Evolutionary conservation across 2,329 filamentous ascomycete species (phyloP), one percentile per base, ranked within the genome.

Genomic region (Monosporascus sp.): DNA sequence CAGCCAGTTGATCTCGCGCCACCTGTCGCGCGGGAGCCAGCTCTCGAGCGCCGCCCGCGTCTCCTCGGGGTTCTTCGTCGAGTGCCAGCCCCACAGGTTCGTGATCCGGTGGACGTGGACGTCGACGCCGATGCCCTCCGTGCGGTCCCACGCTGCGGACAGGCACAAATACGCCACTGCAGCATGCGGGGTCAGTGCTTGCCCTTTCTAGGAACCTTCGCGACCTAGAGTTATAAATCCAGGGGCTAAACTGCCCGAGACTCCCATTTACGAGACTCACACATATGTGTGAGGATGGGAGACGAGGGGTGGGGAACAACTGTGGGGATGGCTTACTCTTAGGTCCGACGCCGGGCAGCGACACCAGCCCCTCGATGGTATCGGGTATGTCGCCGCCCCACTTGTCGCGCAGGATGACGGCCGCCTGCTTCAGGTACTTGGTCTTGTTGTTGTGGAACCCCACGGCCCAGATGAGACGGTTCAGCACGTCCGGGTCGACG

Each of bases 391-490:
- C 92, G 50, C 83, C 83, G 54, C 75, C 68, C 71, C 82, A 89
- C 50, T 83, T 70, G 64, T 93, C 87, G 46, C 83, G 80, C 25
- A 96, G 77, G 36, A 96, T 86, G 35, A 79, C 73, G 3, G 90
- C 90, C 1, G 88, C 78, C 53, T 84, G 78, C 69, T 94, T 90
- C 66, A 96, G 86, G 66, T 83, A 88, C 72, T 85, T 88, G 2
- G 91, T 94, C 74, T 97, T 97, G 72, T 91, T 92, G 66, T 96
- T 96, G 75, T 96, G 92, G 69, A 97, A 97, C 25, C 92, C 92
- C 41, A 96, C 91, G 60, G 88, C 86, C 68, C 82, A 80, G 59
- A 96, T 96, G 60, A 95, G 75, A 62, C 83, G 74, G 67, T 96
- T 93, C 50, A 85, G 76, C 15, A 75, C 69, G 2, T 75, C 74